Conservation (phyloP, 371 early-diverging fungal genomes). For the Mucor velutinosus region DNA sequence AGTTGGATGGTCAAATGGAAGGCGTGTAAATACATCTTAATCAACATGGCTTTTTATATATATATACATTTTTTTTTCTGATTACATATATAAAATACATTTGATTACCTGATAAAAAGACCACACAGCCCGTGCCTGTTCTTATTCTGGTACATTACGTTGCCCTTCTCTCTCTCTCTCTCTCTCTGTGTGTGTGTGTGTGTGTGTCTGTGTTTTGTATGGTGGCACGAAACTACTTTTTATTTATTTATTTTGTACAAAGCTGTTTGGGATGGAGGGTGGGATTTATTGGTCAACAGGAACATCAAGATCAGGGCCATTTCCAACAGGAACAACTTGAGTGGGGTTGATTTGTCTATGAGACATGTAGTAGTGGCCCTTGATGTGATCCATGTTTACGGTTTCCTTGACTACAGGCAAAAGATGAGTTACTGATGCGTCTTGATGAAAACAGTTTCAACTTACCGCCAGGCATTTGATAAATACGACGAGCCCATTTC, state of each 20-base stretch:
- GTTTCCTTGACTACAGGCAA: slow-evolving; percentile 63
- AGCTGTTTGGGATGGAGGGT: neutral
- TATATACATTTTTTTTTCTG: neutral
- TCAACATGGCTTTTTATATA: no score
- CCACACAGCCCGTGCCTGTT: neutral
- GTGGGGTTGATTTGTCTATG: slow-evolving; percentile 92
- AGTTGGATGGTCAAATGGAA: slow-evolving; percentile 45
- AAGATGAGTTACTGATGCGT: neutral
- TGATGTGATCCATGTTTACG: slow-evolving; percentile 94
- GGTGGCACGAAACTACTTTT: neutral
- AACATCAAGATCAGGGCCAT: slow-evolving; percentile 74
- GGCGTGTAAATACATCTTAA: slow-evolving; percentile 31
- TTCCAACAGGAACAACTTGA: slow-evolving; percentile 83
- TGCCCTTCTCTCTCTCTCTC: neutral
- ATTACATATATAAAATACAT: neutral
- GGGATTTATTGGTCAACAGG: slow-evolving; percentile 24
- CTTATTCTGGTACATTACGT: neutral
- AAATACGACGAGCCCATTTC: slow-evolving; percentile 81
- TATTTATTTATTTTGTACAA: neutral
- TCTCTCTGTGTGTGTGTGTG: neutral
- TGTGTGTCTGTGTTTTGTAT: neutral
- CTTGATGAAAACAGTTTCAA: no score
- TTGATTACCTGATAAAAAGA: neutral
- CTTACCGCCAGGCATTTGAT: slow-evolving; percentile 76
- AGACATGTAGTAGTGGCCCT: slow-evolving; percentile 89